Evolutionary conservation across 345 rosid genomes (phyloP), one percentile per base, ranked within the genome.

Genomic region (Firmiana major): DNA sequence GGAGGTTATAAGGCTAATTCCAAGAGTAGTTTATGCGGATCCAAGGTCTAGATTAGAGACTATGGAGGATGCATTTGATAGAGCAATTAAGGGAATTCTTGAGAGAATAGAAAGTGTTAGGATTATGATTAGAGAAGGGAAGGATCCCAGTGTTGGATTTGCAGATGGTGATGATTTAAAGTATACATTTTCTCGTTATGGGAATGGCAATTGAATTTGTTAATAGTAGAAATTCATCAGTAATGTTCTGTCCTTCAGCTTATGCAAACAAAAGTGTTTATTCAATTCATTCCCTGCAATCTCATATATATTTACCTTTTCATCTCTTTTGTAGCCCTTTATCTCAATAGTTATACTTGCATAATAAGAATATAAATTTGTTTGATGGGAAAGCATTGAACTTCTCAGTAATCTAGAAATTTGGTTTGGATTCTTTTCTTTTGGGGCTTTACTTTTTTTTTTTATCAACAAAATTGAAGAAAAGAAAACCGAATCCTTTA

Each of bases 121-220:
- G 79, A 67, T 68, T 70, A 60, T 73, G 63, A 87, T 89, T 46
- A 80, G 68, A 21, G 86, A 86, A 26, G 96, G 91, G 63, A 84
- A 74, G 26, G 90, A 89, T 87, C 88, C 92, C 21, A 68, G 85
- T 82, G 62, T 81, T 73, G 90, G 92, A 38, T 91, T 91, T 77
- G 88, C 89, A 43, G 90, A 86, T 64, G 79, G 81, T 68, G 90
- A 91, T 84, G 89, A 87, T 81, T 84, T 80, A 28, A 90, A 87
- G 81, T 90, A 53, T 74, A 82, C 90, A 19, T 88, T 87, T 79
- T 78, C 89, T 71, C 65, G 83, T 19, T 86, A 85, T 80, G 85
- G 60, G 22, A 49, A 31, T 75, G 78, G 78, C 59, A 63, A 48
- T 17, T 75, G 49, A 63, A 46, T 2, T 34, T 55, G 9, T 40